Conservation (phyloP, 305 asterid genomes). For the Caryopteris hybrid region DNA sequence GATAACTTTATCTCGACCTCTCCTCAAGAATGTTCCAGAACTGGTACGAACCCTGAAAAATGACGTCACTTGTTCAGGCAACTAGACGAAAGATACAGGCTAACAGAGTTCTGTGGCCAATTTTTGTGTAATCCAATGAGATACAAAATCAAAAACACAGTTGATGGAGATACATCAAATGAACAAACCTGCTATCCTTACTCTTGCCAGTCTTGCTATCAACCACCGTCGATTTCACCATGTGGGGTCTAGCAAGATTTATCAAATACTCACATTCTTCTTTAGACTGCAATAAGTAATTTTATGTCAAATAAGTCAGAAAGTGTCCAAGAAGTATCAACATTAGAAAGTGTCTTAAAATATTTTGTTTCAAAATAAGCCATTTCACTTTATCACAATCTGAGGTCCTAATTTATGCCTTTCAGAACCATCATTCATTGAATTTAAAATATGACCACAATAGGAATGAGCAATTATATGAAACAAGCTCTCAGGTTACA, state of each 20-base stretch:
- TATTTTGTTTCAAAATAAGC: background rate
- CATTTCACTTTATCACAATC: background rate
- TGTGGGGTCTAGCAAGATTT: slow-evolving; percentile 67
- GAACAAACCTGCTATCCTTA: slow-evolving; percentile 67
- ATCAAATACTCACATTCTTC: slow-evolving; percentile 79
- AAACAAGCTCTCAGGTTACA: background rate
- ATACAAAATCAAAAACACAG: background rate
- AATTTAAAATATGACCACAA: background rate
- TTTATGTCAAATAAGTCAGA: slow-evolving; percentile 3
- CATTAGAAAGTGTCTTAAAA: background rate
- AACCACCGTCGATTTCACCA: slow-evolving; percentile 73
- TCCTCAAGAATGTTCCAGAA: slow-evolving; percentile 73
- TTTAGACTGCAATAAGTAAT: slow-evolving; percentile 44
- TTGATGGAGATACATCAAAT: slow-evolving; percentile 11
- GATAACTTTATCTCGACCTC: slow-evolving; percentile 73
- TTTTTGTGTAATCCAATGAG: background rate
- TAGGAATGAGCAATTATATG: background rate
- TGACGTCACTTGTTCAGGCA: slow-evolving; percentile 6
- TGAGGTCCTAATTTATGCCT: background rate
- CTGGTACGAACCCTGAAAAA: slow-evolving; percentile 79
- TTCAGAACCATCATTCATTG: background rate
- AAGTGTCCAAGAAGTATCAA: background rate
- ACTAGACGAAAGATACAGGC: background rate
- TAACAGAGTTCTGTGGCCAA: background rate
- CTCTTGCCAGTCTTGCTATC: slow-evolving; percentile 83